Base-by-base conservation (phyloP, 176 grass and related monocot genomes). In the Phyllostachys edulis region DNA sequence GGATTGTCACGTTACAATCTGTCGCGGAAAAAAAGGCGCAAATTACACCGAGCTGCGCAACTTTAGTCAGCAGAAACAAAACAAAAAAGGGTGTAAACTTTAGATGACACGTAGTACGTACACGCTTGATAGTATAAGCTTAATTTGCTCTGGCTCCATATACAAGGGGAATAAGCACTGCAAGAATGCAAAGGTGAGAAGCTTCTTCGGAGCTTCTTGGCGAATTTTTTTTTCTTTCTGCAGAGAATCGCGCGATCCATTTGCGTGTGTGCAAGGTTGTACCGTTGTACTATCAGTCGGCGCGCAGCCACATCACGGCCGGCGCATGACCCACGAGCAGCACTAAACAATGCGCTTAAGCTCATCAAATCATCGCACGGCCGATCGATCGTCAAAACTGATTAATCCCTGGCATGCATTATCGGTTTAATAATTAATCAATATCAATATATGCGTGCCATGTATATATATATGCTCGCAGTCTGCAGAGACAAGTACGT, bases 191-290 rank as follows among this genome's bases (percentile, higher is more conserved):
- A n/a, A 15, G 45, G 6, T 1, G 9, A n/a, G 84, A 90, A 87
- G 84, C 80, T 79, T 83, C 88, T 17, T 39, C 39, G 73, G 52
- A 86, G 84, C 73, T 83, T 90, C 84, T 13, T 27, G 16, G 41
- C 88, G 36, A 57, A 61, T 78, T 71, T 71, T 40, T 47, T 67
- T 49, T 37, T 0, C 62, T 0, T 21, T 3, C 39, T 61, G n/a
- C 38, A 61, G 37, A 32, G 40, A 10, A 17, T 45, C 54, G 68
- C 27, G 38, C 80, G 80, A 71, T 71, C 39, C 67, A 37, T 40
- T 14, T 21, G 6, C 32, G 11, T 12, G 32, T 32, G 18, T 4
- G 29, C 46, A 40, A 45, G 27, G 32, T 55, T 80, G 34, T 67
- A 23, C 63, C 63, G 45, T 54, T 50, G 77, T 23, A 41, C 24